Evolutionary conservation across 208 protist genomes (phyloP).

Genomic region (Crithidia thermophila): DNA sequence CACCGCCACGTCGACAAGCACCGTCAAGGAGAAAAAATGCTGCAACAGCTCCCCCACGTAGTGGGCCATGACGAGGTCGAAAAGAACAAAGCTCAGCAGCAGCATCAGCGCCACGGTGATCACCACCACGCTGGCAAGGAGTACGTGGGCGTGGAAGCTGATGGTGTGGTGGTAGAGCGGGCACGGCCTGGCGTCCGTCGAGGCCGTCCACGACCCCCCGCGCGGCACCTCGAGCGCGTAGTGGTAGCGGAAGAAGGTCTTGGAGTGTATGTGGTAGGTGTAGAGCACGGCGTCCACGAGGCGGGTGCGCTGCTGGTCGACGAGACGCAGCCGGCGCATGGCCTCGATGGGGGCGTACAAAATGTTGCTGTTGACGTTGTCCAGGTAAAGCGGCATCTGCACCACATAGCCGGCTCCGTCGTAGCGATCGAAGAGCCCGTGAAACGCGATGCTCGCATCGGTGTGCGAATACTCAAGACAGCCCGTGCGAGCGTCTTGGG

Average conservation of each 20-base stretch:
- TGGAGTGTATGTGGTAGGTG: constrained; percentile 21
- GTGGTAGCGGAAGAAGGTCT: constrained; percentile 17
- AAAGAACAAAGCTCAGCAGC: background rate
- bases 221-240: constrained; percentile 21
- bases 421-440: constrained; percentile 1
- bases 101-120: background rate
- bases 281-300: constrained; percentile 20
- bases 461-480: background rate
- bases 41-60: constrained; percentile 7
- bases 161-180: background rate
- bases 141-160: background rate
- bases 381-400: constrained; percentile 3
- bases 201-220: constrained; percentile 11
- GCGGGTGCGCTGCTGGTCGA: constrained; percentile 13
- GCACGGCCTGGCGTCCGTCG: constrained; percentile 6
- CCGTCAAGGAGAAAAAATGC: background rate
- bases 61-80: constrained; percentile 16
- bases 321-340: background rate
- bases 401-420: constrained; percentile 14
- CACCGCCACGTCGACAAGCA: background rate
- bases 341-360: background rate
- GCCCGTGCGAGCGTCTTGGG: background rate
- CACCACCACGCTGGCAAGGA: constrained; percentile 1
- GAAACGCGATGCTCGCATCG: constrained; percentile 8
- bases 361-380: background rate